These are phyloP conservation scores for Mortierella alpina DNA, from an alignment of 192 early-diverging fungal species.

Conservation along the genomic window DNA sequence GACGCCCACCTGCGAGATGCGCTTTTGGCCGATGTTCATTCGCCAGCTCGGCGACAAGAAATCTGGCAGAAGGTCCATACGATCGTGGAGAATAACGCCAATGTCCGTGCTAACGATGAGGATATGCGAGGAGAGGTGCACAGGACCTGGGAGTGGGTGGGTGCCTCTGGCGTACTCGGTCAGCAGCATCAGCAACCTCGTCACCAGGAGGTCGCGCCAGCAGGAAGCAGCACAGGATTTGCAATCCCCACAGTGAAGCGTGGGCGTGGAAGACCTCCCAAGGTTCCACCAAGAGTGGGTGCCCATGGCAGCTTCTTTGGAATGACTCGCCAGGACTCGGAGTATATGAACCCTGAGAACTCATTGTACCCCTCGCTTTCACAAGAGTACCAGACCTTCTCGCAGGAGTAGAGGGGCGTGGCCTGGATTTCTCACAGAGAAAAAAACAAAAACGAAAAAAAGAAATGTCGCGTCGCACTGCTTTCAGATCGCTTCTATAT, in stretches of 20 bases:
- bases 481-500: neutral
- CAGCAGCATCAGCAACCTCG: conserved; percentile 2
- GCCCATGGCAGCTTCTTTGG: conserved; percentile 52
- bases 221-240: neutral
- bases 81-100: conserved; percentile 71
- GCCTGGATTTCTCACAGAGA: neutral
- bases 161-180: conserved; percentile 38
- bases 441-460: neutral
- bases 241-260: too few relatives aligned
- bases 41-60: conserved; percentile 55
- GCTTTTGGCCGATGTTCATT: conserved; percentile 58
- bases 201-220: neutral
- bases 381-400: conserved; percentile 14
- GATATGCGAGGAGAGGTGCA: conserved; percentile 70
- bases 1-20: conserved; percentile 68
- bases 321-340: conserved; percentile 43
- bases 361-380: conserved; percentile 47
- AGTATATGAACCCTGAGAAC: conserved; percentile 43
- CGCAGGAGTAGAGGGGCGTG: conserved; percentile 2
- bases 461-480: neutral
- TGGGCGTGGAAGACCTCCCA: conserved; percentile 4
- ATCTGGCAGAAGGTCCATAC: conserved; percentile 69
- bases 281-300: conserved; percentile 30
- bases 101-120: conserved; percentile 69
- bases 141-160: conserved; percentile 79